Percentiles rank a stretch among this genome's conserved stretches.
phyloP scores from a whole-genome alignment of 2,329 filamentous ascomycete species.

The Claviceps arundinis region DNA sequence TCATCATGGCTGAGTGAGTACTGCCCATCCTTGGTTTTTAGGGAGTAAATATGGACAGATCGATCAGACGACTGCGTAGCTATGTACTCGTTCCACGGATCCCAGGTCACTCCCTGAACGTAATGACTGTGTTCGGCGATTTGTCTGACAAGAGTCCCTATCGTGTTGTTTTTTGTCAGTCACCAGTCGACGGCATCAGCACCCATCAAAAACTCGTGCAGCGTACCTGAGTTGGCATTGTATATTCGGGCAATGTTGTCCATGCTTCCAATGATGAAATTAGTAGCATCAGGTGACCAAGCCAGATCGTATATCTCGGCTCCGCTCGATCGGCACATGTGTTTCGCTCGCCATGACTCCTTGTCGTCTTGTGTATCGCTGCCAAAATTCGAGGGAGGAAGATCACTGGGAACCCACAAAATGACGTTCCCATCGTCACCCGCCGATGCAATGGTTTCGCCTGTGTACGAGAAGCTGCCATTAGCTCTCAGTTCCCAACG shows the following conservation, averaged over 20 bases:
- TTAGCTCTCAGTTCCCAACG: not conserved
- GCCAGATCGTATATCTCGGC: conserved; percentile 97
- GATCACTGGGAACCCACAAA: conserved; percentile 84
- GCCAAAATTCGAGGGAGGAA: conserved; percentile 55
- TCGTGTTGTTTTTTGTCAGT: conserved; percentile 2
- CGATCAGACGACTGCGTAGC: conserved; percentile 96
- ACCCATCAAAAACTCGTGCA: not conserved
- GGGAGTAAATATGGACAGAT: conserved; percentile 91
- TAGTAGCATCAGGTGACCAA: conserved; percentile 93
- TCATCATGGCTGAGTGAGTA: conserved; percentile 61
- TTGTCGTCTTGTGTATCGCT: conserved; percentile 84
- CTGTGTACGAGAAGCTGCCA: conserved; percentile 29
- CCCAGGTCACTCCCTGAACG: conserved; percentile 96
- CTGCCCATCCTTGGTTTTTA: conserved; percentile 93
- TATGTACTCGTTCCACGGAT: conserved; percentile 94
- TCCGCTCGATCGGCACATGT: conserved; percentile 91
- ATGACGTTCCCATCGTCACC: conserved; percentile 97
- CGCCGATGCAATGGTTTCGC: conserved; percentile 84
- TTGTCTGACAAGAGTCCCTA: conserved; percentile 61
- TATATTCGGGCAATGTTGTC: conserved; percentile 97
- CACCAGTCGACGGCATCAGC: conserved; percentile 1
- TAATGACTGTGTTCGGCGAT: conserved; percentile 98
- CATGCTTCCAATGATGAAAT: conserved; percentile 99
- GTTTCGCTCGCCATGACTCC: conserved; percentile 91
- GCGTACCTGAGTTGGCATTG: conserved; percentile 74